Conservation (phyloP, 108 stramenopile species). For the Chaetoceros tenuissimus region DNA sequence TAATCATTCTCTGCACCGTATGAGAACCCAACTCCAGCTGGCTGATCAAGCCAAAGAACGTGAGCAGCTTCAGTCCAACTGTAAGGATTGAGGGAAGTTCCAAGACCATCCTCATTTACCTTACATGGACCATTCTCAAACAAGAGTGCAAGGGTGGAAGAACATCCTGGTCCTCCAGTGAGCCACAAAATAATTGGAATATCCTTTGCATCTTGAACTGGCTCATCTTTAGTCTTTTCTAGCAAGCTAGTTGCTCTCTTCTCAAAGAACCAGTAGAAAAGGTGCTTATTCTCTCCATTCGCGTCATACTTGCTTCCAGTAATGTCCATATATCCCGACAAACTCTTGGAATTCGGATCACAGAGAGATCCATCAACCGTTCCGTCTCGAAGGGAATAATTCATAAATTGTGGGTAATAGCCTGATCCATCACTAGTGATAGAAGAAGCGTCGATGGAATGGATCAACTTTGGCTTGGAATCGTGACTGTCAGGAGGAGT, state of each 20-base stretch:
- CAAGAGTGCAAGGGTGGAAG: conserved; percentile 82
- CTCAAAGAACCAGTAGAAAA: conserved; percentile 96
- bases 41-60: conserved; percentile 96
- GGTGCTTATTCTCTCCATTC: conserved; percentile 66
- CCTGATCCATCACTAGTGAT: neutral
- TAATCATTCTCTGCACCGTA: conserved; percentile 77
- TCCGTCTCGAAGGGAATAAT: neutral
- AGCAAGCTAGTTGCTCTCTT: conserved; percentile 42
- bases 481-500: neutral
- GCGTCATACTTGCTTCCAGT: conserved; percentile 37
- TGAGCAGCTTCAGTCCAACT: conserved; percentile 93
- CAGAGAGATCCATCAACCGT: conserved; percentile 20
- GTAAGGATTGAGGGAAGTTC: conserved; percentile 81
- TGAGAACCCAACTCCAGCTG: conserved; percentile 94
- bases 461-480: neutral
- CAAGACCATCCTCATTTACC: conserved; percentile 80
- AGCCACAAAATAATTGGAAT: conserved; percentile 91
- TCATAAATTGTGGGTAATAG: neutral
- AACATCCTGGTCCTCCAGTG: conserved; percentile 91
- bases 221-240: conserved; percentile 14
- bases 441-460: neutral
- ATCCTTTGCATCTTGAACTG: conserved; percentile 13
- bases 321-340: conserved; percentile 44
- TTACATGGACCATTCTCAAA: conserved; percentile 95
- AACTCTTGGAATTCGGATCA: conserved; percentile 15